These are phyloP conservation scores for Kodamaea sp. DNA, from an alignment of 1,139 yeast species.

Conservation along the genomic window DNA sequence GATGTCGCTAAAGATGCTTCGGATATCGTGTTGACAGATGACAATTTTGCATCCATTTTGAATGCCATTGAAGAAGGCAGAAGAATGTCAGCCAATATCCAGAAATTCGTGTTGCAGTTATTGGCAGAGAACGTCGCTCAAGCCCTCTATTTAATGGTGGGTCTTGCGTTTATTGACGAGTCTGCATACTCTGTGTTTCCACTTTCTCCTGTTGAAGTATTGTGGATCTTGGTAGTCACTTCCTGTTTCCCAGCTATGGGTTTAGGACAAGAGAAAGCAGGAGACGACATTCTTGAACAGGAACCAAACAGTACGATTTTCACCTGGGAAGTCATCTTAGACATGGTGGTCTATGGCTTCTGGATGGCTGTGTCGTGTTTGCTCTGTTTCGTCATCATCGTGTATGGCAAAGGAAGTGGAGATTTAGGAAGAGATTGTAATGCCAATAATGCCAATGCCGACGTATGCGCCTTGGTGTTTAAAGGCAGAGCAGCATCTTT, in stretches of 20 bases:
- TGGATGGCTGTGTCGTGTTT: conserved; percentile 40
- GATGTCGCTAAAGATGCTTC: conserved; percentile 63
- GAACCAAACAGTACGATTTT: conserved; percentile 34
- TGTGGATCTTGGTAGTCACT: conserved; percentile 40
- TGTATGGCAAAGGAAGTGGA: conserved; percentile 33
- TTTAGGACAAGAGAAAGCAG: conserved; percentile 37
- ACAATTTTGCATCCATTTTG: conserved; percentile 53
- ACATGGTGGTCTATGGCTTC: conserved; percentile 36
- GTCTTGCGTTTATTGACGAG: conserved; percentile 35
- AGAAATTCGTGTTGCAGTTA: conserved; percentile 49
- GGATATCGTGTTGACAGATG: conserved; percentile 54
- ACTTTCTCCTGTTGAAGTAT: conserved; percentile 37
- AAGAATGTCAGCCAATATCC: conserved; percentile 48
- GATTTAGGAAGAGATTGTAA: conserved; percentile 33
- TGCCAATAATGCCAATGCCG: conserved; percentile 13
- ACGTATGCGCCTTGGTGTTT: conserved; percentile 24
- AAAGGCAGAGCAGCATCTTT: conserved; percentile 28
- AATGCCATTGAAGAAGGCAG: conserved; percentile 55
- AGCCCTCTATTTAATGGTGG: conserved; percentile 40
- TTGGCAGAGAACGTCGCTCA: conserved; percentile 54
- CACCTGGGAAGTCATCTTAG: conserved; percentile 33
- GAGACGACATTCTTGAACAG: conserved; percentile 30
- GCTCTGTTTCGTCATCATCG: conserved; percentile 31
- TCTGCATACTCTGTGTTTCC: conserved; percentile 37
- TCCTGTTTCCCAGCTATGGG: conserved; percentile 45